Evolutionary conservation across 2,329 filamentous ascomycete genomes (phyloP).

Genomic region (Fusarium sacchari): DNA sequence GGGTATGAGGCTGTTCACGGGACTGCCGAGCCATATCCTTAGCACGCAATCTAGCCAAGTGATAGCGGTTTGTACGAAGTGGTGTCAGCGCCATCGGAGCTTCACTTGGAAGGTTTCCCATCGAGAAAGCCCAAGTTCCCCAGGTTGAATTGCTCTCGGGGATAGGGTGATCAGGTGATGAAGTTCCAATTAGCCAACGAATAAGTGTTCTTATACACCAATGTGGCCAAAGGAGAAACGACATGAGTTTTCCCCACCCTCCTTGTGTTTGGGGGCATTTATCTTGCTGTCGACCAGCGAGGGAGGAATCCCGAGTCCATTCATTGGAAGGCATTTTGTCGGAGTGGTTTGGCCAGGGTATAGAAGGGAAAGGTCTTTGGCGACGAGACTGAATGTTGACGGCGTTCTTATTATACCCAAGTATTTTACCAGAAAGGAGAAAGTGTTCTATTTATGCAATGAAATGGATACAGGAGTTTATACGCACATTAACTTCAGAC

Average conservation of each 20-base stretch:
- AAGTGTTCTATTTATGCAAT: neutral
- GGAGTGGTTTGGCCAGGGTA: neutral
- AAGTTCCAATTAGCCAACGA: neutral
- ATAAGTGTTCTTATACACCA: neutral
- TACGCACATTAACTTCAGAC: neutral
- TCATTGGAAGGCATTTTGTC: neutral
- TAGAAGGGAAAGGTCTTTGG: neutral
- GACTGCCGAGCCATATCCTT: neutral
- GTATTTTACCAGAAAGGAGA: neutral
- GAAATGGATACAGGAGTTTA: neutral
- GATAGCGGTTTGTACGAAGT: neutral
- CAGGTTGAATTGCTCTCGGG: neutral
- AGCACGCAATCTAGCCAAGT: neutral
- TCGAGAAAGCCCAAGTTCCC: neutral
- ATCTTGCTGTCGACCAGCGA: neutral
- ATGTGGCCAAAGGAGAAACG: neutral
- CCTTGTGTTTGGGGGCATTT: conserved; percentile 8
- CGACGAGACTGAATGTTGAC: neutral
- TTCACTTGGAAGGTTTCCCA: neutral
- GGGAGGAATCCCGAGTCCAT: neutral
- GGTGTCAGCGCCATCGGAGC: neutral
- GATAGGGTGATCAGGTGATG: neutral
- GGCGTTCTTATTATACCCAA: neutral
- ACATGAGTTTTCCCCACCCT: neutral
- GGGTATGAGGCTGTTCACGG: neutral